Conservation (phyloP, 1,139 yeast genomes). For the Saccharomyces uvarum region DNA sequence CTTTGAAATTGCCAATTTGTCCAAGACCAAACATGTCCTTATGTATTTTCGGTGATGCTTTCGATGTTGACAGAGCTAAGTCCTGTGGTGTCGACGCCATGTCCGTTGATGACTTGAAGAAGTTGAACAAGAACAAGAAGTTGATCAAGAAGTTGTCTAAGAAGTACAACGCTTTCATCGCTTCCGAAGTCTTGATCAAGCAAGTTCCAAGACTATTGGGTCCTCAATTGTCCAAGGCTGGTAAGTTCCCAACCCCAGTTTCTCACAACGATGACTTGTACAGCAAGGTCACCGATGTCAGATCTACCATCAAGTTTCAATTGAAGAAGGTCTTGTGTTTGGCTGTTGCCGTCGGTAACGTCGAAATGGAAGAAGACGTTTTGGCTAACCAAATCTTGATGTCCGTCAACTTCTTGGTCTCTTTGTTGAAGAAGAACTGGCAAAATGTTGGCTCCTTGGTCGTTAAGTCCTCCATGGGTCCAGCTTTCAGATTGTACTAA, state of each 20-base stretch:
- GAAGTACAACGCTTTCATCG: conserved; percentile 99
- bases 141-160: conserved; percentile 98
- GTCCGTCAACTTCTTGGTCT: conserved; percentile 98
- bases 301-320: conserved; percentile 99
- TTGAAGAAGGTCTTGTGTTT: conserved; percentile 92
- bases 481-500: conserved; percentile 98
- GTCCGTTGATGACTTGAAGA: conserved; percentile 99
- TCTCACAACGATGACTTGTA: conserved; percentile 98
- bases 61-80: conserved; percentile 99
- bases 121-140: conserved; percentile 99
- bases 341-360: conserved; percentile 97
- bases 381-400: conserved; percentile 97
- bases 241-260: conserved; percentile 99
- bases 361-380: conserved; percentile 95
- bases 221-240: conserved; percentile 99
- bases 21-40: conserved; percentile 99
- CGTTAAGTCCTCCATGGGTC: conserved; percentile 99
- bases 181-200: conserved; percentile 98
- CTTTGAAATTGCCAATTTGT: conserved; percentile 95
- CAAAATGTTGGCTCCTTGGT: conserved; percentile 99
- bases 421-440: conserved; percentile 99
- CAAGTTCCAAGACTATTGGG: conserved; percentile 99
- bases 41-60: conserved; percentile 99
- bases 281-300: conserved; percentile 92
- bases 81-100: conserved; percentile 98